Evolutionary conservation across 2,329 filamentous ascomycete species (phyloP).

Genomic region (Penicillium expansum): DNA sequence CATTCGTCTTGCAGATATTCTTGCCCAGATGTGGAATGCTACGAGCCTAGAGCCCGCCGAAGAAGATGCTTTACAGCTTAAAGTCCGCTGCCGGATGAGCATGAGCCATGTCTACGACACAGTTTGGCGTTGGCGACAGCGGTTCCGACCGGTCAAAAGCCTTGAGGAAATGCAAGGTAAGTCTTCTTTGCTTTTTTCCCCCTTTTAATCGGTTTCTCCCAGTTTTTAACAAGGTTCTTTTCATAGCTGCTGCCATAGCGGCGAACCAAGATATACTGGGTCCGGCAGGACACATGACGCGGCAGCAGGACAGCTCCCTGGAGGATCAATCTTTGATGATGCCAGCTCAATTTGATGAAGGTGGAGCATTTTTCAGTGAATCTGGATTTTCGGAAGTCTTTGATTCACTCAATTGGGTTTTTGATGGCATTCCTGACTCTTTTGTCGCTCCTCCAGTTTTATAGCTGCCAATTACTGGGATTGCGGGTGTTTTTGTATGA

Average conservation of each 20-base stretch:
- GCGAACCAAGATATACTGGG: constrained; percentile 40
- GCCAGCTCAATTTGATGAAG: constrained; percentile 36
- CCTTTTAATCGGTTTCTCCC: constrained; percentile 9
- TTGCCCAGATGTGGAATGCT: constrained; percentile 63
- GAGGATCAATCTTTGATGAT: constrained; percentile 34
- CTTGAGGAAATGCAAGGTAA: constrained; percentile 63
- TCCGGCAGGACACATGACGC: constrained; percentile 24
- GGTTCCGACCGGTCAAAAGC: constrained; percentile 64
- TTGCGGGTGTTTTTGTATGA: background rate
- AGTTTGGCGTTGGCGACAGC: constrained; percentile 64
- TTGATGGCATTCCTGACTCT: constrained; percentile 75
- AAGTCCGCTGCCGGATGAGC: constrained; percentile 63
- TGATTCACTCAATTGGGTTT: constrained; percentile 87
- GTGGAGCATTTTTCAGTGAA: constrained; percentile 38
- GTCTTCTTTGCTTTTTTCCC: constrained; percentile 24
- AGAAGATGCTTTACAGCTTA: constrained; percentile 53
- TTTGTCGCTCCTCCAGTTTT: constrained; percentile 39
- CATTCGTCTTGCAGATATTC: constrained; percentile 61
- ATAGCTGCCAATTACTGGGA: constrained; percentile 12
- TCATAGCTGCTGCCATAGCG: constrained; percentile 21
- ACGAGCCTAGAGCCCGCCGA: constrained; percentile 33
- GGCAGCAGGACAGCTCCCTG: constrained; percentile 32
- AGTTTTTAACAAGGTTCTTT: constrained; percentile 17
- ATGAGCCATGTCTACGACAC: constrained; percentile 65
- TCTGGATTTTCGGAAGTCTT: constrained; percentile 69